These are phyloP conservation scores for Yarrowia sp. DNA, from an alignment of 805 yeast genomes.

Conservation along the genomic window DNA sequence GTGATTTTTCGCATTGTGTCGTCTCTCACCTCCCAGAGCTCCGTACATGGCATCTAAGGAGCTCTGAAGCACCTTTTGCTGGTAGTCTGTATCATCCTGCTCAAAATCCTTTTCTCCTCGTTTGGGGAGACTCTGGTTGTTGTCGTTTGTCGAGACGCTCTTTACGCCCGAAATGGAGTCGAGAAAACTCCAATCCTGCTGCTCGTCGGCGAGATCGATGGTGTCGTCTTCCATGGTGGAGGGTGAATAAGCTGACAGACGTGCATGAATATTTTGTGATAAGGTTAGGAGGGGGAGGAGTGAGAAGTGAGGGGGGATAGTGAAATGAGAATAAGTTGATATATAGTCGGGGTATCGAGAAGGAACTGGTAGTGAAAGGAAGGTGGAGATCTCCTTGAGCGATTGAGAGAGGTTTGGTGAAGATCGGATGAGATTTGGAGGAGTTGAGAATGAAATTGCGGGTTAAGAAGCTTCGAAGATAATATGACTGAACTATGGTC, in stretches of 20 bases:
- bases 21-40: conserved; percentile 49
- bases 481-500: no score
- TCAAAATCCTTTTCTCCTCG: conserved; percentile 85
- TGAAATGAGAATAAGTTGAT: background rate
- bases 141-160: background rate
- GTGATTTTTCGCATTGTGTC: conserved; percentile 46
- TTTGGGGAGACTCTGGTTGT: conserved; percentile 48
- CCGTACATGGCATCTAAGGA: conserved; percentile 71
- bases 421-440: no score
- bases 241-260: background rate
- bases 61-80: conserved; percentile 47
- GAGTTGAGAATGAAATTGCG: no score
- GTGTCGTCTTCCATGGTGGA: conserved; percentile 28
- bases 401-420: no score
- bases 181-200: conserved; percentile 44
- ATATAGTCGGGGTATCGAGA: background rate
- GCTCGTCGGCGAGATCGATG: conserved; percentile 40
- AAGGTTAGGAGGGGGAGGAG: background rate
- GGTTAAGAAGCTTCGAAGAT: no score
- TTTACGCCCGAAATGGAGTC: conserved; percentile 28
- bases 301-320: background rate
- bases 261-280: conserved; percentile 14
- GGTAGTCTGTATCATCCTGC: conserved; percentile 69
- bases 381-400: background rate
- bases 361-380: background rate